phyloP scores from a whole-genome alignment of 306 rosid genomes.

The Prunus mongolica region DNA sequence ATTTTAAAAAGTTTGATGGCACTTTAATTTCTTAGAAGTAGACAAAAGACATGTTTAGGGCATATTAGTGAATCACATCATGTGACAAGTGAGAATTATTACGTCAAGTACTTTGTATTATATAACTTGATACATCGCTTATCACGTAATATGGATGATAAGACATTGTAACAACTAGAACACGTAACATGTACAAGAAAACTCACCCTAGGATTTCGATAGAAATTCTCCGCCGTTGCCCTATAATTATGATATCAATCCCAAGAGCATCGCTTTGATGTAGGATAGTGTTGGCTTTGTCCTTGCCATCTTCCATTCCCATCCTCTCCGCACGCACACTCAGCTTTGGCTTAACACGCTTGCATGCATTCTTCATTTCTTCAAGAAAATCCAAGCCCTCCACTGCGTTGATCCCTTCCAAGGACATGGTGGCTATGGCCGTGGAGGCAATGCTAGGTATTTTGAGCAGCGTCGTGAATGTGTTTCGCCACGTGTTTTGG shows the following conservation, averaged over 20 bases:
- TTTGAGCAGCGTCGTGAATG: constrained; percentile 48
- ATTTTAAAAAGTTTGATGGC: too few species aligned
- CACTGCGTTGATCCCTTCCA: not conserved
- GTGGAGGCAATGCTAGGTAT: constrained; percentile 34
- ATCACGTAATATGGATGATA: too few species aligned
- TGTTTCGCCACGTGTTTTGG: constrained; percentile 41
- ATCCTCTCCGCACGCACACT: constrained; percentile 31
- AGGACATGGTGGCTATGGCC: constrained; percentile 1
- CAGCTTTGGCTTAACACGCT: constrained; percentile 34
- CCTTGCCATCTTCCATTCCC: constrained; percentile 44
- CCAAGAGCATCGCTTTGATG: constrained; percentile 31
- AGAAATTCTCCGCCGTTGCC: constrained; percentile 61
- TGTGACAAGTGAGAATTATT: too few species aligned
- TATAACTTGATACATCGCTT: too few species aligned
- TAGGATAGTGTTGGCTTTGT: constrained; percentile 48
- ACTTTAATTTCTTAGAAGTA: too few species aligned
- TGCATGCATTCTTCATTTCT: constrained; percentile 56
- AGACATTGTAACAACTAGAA: not conserved
- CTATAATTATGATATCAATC: constrained; percentile 54
- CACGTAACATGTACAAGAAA: not conserved
- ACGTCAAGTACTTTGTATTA: too few species aligned
- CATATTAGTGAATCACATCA: too few species aligned
- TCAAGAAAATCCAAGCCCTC: constrained; percentile 46
- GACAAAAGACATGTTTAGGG: too few species aligned
- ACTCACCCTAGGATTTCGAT: constrained; percentile 62